phyloP scores from a whole-genome alignment of 331 rosid genomes.

The Malus hybrid region DNA sequence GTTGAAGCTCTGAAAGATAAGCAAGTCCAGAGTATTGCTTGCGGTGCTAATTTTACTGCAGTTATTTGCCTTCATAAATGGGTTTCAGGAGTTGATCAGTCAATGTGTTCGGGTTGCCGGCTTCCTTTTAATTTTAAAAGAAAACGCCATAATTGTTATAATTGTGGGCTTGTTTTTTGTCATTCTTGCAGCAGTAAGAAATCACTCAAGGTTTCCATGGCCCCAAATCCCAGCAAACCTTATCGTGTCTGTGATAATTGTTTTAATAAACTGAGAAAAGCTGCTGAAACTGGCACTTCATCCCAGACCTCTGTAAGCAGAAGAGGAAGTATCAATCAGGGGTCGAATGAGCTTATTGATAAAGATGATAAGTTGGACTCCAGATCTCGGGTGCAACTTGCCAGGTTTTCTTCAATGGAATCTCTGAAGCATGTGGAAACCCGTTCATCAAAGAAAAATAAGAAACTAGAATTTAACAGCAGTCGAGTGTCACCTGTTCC shows the following conservation, averaged over 20 bases:
- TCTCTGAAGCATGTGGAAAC: slow-evolving; percentile 86
- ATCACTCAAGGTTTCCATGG: slow-evolving; percentile 95
- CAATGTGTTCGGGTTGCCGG: slow-evolving; percentile 99
- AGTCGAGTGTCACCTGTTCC: slow-evolving; percentile 97
- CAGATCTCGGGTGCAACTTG: slow-evolving; percentile 73
- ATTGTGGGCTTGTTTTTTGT: slow-evolving; percentile 98
- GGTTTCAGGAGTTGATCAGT: slow-evolving; percentile 99
- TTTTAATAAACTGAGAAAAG: slow-evolving; percentile 70
- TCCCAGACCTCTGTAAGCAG: slow-evolving; percentile 81
- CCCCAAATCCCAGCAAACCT: slow-evolving; percentile 97
- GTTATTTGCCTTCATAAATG: slow-evolving; percentile 98
- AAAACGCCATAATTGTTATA: slow-evolving; percentile 96
- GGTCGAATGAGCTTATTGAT: slow-evolving; percentile 58
- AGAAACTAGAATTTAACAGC: slow-evolving; percentile 94
- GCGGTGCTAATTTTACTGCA: slow-evolving; percentile 92
- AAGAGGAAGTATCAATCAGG: slow-evolving; percentile 88
- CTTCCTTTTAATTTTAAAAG: slow-evolving; percentile 93
- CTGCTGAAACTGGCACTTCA: slow-evolving; percentile 68
- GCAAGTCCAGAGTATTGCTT: slow-evolving; percentile 92
- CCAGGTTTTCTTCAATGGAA: slow-evolving; percentile 71
- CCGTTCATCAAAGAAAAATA: slow-evolving; percentile 89
- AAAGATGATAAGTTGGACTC: slow-evolving; percentile 82
- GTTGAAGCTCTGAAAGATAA: slow-evolving; percentile 94
- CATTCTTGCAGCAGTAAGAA: slow-evolving; percentile 99
- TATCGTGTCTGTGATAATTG: slow-evolving; percentile 98